phyloP scores from a whole-genome alignment of 2,329 filamentous ascomycete genomes.

The Nemania abortiva region DNA sequence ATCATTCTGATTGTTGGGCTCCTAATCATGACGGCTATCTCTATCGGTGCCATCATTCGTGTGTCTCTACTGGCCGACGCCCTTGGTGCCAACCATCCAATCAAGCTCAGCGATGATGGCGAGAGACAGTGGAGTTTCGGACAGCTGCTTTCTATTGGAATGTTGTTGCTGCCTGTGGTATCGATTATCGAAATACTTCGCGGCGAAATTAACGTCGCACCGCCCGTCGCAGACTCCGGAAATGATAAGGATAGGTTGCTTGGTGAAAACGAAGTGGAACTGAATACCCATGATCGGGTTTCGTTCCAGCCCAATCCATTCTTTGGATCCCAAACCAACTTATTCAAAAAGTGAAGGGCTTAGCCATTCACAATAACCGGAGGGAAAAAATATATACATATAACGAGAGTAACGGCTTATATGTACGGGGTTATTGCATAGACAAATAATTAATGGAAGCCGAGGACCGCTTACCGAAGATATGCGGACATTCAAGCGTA shows the following conservation, averaged over 20 bases:
- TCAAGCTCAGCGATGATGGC: slow-evolving; percentile 62
- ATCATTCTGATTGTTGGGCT: slow-evolving; percentile 65
- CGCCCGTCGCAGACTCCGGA: slow-evolving; percentile 43
- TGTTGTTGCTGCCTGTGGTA: slow-evolving; percentile 70
- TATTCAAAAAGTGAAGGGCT: slow-evolving; percentile 51
- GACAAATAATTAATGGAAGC: background rate
- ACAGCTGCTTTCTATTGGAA: slow-evolving; percentile 69
- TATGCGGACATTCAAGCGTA: background rate
- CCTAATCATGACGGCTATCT: slow-evolving; percentile 67
- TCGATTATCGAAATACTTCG: slow-evolving; percentile 70
- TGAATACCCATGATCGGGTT: slow-evolving; percentile 38
- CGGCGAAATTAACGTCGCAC: slow-evolving; percentile 56
- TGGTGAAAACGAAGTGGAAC: slow-evolving; percentile 46
- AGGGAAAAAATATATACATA: background rate
- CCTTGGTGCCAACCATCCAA: slow-evolving; percentile 63
- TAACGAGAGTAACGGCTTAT: background rate
- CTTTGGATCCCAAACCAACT: slow-evolving; percentile 55
- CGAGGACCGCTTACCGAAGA: slow-evolving; percentile 8
- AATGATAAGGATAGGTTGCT: slow-evolving; percentile 42
- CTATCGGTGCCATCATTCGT: slow-evolving; percentile 68
- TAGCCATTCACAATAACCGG: background rate
- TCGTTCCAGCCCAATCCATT: slow-evolving; percentile 62
- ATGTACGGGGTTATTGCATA: background rate
- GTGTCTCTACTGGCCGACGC: slow-evolving; percentile 70
- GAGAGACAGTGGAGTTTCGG: slow-evolving; percentile 74